Evolutionary conservation across 1,139 yeast species (phyloP), one percentile per base, ranked within the genome.

Genomic region (Suhomyces coccinellae): DNA sequence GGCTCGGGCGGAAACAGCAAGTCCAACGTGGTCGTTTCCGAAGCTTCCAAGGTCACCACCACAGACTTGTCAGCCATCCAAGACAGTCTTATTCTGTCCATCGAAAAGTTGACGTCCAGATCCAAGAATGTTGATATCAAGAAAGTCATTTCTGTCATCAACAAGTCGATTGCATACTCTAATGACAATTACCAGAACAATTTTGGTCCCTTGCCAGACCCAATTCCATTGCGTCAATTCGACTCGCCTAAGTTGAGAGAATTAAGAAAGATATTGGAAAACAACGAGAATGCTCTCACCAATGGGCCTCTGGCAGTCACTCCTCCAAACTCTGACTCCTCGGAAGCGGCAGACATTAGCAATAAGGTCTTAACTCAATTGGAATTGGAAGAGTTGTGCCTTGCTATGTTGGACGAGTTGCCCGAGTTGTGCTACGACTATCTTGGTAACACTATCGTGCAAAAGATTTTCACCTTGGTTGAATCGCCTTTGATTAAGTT

Each of bases 361-460:
- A 41, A 33, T 6, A 53, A 54, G 36, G 42, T 53, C 8, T 52
- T 72, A 59, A 55, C 65, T 22, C 75, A 69, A 51, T 49, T 74
- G 15, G 96, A 89, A 53, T 75, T 90, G 44, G 98, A 91, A 61
- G 93, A 84, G 52, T 70, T 90, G 41, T 90, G 96, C 12, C 62
- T 89, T 41, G 87, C 90, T 6, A 87, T 93, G 93, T 69, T 88
- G 53, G 86, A 83, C 52, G 98, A 93, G 64, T 76, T 95, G 50
- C 96, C 98, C 1, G 96, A 89, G 61, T 74, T 93, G 46, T 83
- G 97, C 34, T 84, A 93, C 50, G 99, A 93, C 64, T 93, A 93
- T 60, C 73, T 95, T 49, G 99, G 99, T 17, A 93, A 93, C 62
- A 93, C 99, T 0, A 87, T 95, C 43, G 96, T 93, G 13, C 99